A percentile compares a stretch with the other conserved stretches of the same genome.
phyloP scores from a whole-genome alignment of 2,329 filamentous ascomycete genomes.

The Sporothrix schenckii region DNA sequence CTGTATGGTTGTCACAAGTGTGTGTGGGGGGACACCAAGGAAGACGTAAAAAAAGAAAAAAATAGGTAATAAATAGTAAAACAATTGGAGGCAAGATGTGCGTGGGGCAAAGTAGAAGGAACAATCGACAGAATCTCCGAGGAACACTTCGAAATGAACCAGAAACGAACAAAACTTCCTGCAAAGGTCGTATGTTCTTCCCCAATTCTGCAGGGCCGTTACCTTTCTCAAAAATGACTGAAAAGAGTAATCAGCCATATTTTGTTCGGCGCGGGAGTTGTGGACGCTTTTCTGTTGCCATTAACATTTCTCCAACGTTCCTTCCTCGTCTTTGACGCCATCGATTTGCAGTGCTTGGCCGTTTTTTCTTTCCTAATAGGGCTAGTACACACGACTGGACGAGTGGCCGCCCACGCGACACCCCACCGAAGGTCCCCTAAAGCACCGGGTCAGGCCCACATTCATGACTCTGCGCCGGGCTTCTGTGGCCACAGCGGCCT shows the following conservation, averaged over 20 bases:
- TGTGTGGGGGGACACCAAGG: not conserved
- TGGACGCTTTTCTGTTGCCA: not conserved
- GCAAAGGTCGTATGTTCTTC: conserved; percentile 19
- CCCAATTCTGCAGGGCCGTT: conserved; percentile 24
- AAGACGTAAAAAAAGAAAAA: not conserved
- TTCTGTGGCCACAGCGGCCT: not conserved
- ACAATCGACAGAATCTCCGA: not conserved
- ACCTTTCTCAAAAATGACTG: no score
- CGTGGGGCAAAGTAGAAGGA: not conserved
- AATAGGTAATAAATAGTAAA: not conserved
- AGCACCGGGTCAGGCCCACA: not conserved
- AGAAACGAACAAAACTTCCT: not conserved
- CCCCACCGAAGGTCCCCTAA: not conserved
- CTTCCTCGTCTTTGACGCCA: not conserved
- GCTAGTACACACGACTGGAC: conserved; percentile 15
- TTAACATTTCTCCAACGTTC: not conserved
- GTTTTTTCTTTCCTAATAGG: conserved; percentile 19
- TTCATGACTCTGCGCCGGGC: conserved; percentile 7
- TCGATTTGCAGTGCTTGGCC: not conserved
- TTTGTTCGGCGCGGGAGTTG: not conserved
- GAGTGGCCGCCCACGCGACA: not conserved
- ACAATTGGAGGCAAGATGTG: not conserved
- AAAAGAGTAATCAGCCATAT: conserved; percentile 1
- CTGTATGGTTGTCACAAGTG: not conserved
- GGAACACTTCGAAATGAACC: not conserved